Evolutionary conservation across 2,329 filamentous ascomycete genomes (phyloP).

Genomic region (Cladosporium colombiae): DNA sequence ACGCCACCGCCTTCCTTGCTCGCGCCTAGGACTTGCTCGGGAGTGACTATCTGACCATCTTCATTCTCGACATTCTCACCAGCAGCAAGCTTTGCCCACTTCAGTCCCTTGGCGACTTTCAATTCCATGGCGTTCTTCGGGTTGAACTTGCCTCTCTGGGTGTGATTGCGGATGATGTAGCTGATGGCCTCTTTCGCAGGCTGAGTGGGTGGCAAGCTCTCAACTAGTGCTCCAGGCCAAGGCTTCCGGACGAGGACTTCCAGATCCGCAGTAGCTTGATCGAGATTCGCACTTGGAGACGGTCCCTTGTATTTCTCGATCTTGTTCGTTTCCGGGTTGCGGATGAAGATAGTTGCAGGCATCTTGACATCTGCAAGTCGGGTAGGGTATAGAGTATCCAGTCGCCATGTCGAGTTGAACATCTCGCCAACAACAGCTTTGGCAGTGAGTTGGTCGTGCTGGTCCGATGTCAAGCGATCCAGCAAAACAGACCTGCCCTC

Average conservation of each 20-base stretch:
- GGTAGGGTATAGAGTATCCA: constrained; percentile 68
- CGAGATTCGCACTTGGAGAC: constrained; percentile 52
- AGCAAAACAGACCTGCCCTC: constrained; percentile 27
- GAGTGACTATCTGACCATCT: constrained; percentile 70
- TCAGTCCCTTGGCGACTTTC: constrained; percentile 60
- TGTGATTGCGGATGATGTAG: constrained; percentile 79
- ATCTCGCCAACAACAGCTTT: constrained; percentile 69
- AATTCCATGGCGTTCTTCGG: constrained; percentile 62
- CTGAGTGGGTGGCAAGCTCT: constrained; percentile 66
- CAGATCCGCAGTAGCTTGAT: constrained; percentile 58
- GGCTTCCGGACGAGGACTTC: constrained; percentile 72
- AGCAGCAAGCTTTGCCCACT: constrained; percentile 61
- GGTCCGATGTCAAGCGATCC: constrained; percentile 47
- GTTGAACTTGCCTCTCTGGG: constrained; percentile 79
- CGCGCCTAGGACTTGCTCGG: constrained; percentile 81
- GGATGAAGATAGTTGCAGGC: constrained; percentile 70
- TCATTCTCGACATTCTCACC: constrained; percentile 65
- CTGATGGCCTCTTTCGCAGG: constrained; percentile 71
- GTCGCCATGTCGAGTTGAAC: constrained; percentile 75
- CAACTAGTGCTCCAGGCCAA: constrained; percentile 71
- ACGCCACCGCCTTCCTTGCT: constrained; percentile 69
- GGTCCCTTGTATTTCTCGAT: constrained; percentile 72
- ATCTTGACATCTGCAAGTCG: constrained; percentile 66
- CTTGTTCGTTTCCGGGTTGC: constrained; percentile 61
- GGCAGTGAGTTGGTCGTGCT: constrained; percentile 44